These are phyloP conservation scores for Protea cynaroides DNA, from an alignment of 164 flowering plant species.

Conservation along the genomic window DNA sequence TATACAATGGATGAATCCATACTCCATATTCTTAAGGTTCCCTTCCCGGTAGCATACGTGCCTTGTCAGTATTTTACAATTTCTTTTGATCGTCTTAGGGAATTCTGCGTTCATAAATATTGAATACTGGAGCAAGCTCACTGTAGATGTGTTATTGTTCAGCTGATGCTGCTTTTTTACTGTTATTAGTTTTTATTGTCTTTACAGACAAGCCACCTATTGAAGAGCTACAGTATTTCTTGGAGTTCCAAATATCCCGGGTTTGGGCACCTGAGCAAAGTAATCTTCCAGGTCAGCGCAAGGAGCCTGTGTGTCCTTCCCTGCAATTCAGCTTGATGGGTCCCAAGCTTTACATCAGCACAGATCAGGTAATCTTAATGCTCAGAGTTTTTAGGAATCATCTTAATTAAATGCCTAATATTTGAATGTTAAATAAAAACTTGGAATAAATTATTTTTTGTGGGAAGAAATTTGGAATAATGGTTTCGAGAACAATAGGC, in stretches of 20 bases:
- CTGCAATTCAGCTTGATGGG: conserved; percentile 99
- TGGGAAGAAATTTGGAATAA: no score
- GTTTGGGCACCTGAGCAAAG: conserved; percentile 91
- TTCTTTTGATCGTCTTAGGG: not conserved
- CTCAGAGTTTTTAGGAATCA: not conserved
- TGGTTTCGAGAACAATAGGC: not conserved
- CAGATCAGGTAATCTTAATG: conserved; percentile 71
- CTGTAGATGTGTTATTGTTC: no score
- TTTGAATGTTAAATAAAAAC: no score
- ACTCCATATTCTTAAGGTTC: no score
- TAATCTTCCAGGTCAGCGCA: conserved; percentile 58
- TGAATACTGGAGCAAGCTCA: no score
- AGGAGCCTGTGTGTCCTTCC: conserved; percentile 80
- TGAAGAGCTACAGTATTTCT: conserved; percentile 89
- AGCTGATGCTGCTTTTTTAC: not conserved
- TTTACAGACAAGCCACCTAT: conserved; percentile 85
- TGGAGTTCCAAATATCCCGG: conserved; percentile 88
- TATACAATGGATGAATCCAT: no score
- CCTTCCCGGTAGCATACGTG: no score
- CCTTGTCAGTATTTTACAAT: not conserved
- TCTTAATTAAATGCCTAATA: not conserved
- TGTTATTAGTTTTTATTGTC: conserved; percentile 3
- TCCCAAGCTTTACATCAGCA: conserved; percentile 87
- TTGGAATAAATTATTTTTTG: not conserved
- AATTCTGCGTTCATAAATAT: no score